phyloP scores from a whole-genome alignment of 345 rosid genomes.

The Carallia pectinifolia region DNA sequence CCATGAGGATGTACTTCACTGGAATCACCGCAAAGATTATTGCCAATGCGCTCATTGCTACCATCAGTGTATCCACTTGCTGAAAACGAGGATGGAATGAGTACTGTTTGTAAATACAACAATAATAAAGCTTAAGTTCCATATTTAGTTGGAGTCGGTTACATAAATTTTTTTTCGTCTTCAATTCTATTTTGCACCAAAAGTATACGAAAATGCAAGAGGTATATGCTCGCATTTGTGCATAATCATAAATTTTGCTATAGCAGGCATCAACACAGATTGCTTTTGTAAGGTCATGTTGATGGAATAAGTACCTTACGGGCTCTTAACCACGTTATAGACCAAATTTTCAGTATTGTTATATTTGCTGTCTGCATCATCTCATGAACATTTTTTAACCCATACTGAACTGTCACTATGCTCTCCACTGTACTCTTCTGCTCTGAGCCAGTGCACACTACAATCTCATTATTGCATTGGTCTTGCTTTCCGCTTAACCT shows the following conservation, averaged over 20 bases:
- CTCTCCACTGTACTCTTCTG: constrained; percentile 59
- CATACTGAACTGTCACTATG: constrained; percentile 74
- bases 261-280: not conserved
- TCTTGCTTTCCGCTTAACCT: constrained; percentile 35
- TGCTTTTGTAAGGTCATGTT: not conserved
- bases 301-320: constrained; percentile 43
- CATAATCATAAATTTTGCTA: too few relatives aligned
- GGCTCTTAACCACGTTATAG: constrained; percentile 54
- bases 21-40: constrained; percentile 57
- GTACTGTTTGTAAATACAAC: not conserved
- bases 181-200: too few relatives aligned
- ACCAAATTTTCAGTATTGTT: constrained; percentile 61
- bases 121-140: not conserved
- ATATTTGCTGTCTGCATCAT: constrained; percentile 55
- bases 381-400: constrained; percentile 52
- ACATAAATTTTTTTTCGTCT: too few relatives aligned
- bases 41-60: constrained; percentile 38
- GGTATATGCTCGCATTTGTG: too few relatives aligned
- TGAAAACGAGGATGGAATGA: constrained; percentile 29
- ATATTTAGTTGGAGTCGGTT: too few relatives aligned
- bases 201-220: too few relatives aligned
- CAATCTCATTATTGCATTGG: constrained; percentile 43
- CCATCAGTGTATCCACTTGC: constrained; percentile 66
- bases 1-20: constrained; percentile 50
- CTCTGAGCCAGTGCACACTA: constrained; percentile 54